phyloP scores from a whole-genome alignment of 305 asterid species.

The Ajuga reptans region DNA sequence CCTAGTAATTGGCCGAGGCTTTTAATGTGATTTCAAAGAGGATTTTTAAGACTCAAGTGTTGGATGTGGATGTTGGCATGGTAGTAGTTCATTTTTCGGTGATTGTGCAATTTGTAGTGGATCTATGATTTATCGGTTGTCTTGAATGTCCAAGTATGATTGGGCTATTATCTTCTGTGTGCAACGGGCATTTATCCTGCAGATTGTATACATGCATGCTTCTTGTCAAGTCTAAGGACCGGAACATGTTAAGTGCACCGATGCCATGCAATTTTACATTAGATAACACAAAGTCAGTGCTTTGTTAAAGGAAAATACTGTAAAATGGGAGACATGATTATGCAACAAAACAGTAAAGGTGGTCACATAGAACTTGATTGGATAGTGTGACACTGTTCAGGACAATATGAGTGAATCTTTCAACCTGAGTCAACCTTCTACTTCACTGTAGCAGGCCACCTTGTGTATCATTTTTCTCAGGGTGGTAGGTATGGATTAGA shows the following conservation, averaged over 20 bases:
- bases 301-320: neutral
- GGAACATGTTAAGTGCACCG: neutral
- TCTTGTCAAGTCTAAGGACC: neutral
- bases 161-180: neutral
- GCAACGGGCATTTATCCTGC: neutral
- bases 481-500: neutral
- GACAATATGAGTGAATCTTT: neutral
- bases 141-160: neutral
- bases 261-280: neutral
- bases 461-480: neutral
- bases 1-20: neutral
- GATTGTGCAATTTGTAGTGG: neutral
- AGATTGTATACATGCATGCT: neutral
- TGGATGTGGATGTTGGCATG: neutral
- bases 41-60: neutral
- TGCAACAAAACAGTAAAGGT: neutral
- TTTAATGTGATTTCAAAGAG: slow-evolving; percentile 2
- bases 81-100: neutral
- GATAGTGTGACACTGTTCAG: neutral
- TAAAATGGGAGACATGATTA: neutral
- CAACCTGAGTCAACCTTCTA: neutral
- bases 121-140: neutral
- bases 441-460: neutral
- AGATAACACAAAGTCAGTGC: neutral
- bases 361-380: neutral